A percentile compares a stretch with the other conserved stretches of the same genome.
Conservation (phyloP, 2,329 filamentous ascomycete genomes). For the Sordariomycetes sp. region DNA sequence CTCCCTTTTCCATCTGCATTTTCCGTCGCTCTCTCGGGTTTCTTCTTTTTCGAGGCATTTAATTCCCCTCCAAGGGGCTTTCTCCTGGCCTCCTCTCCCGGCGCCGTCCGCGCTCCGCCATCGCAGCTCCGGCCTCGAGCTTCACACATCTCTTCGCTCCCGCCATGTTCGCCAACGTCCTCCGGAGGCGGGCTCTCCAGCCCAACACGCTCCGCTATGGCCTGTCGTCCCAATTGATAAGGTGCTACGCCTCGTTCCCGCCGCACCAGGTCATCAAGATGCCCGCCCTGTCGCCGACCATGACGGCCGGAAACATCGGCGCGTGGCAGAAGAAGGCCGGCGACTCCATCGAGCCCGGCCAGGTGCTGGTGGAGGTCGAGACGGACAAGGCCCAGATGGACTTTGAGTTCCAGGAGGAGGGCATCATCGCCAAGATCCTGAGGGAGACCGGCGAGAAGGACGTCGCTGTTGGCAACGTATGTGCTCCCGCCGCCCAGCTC, state of each 20-base stretch:
- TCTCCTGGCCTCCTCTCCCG: neutral
- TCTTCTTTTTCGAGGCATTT: neutral
- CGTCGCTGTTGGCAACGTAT: constrained; percentile 84
- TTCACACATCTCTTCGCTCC: neutral
- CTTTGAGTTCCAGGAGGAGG: constrained; percentile 99
- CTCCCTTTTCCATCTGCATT: neutral
- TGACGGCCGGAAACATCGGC: constrained; percentile 94
- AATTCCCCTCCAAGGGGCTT: neutral
- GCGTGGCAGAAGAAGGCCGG: constrained; percentile 96
- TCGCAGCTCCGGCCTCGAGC: neutral
- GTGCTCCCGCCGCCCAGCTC: constrained; percentile 22
- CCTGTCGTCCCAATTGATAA: constrained; percentile 25
- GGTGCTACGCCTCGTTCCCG: constrained; percentile 75
- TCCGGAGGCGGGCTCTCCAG: constrained; percentile 3
- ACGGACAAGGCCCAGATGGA: constrained; percentile 99
- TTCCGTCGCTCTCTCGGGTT: neutral
- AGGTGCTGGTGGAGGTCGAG: constrained; percentile 96
- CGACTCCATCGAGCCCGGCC: constrained; percentile 77
- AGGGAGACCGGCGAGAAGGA: constrained; percentile 93
- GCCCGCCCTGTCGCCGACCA: constrained; percentile 95
- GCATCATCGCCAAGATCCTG: constrained; percentile 86
- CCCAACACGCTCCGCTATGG: constrained; percentile 3
- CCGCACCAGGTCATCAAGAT: constrained; percentile 93
- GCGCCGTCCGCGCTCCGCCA: neutral
- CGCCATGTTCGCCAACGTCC: constrained; percentile 3